Percentiles rank a stretch among this genome's conserved stretches.
These are phyloP conservation scores for Melampsora americana DNA, from an alignment of 1,284 basidiomycete species.

Conservation along the genomic window DNA sequence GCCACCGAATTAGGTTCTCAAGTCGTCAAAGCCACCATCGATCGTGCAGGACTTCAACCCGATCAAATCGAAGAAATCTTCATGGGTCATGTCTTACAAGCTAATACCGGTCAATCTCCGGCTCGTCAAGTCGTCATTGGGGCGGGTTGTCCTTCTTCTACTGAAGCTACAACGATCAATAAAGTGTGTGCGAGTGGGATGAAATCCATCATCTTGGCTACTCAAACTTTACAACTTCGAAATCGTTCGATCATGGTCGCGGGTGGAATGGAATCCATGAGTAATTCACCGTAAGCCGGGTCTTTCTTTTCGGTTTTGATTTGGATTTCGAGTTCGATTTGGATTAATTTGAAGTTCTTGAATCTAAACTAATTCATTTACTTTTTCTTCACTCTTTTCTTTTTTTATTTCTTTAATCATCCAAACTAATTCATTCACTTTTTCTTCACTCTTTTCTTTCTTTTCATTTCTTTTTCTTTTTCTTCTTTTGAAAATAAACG, in stretches of 20 bases:
- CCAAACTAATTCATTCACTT: slow-evolving; percentile 6
- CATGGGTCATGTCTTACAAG: slow-evolving; percentile 72
- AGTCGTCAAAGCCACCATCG: slow-evolving; percentile 85
- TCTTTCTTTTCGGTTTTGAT: slow-evolving; percentile 47
- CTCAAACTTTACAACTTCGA: slow-evolving; percentile 57
- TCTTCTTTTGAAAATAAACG: not conserved
- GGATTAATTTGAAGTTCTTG: slow-evolving; percentile 18
- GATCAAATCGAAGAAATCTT: slow-evolving; percentile 85
- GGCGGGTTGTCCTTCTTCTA: slow-evolving; percentile 76
- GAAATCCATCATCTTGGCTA: slow-evolving; percentile 57
- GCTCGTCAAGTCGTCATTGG: slow-evolving; percentile 66
- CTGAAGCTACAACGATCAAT: slow-evolving; percentile 98
- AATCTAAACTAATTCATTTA: slow-evolving; percentile 33
- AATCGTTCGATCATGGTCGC: slow-evolving; percentile 56
- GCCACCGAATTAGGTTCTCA: slow-evolving; percentile 84
- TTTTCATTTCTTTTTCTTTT: slow-evolving; percentile 44
- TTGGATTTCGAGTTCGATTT: too few species aligned
- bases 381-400: slow-evolving; percentile 45
- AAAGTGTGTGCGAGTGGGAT: slow-evolving; percentile 60
- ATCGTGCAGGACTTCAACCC: slow-evolving; percentile 74
- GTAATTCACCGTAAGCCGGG: slow-evolving; percentile 54
- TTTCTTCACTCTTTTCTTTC: slow-evolving; percentile 19
- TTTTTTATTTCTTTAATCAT: slow-evolving; percentile 10
- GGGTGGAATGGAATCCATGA: slow-evolving; percentile 59
- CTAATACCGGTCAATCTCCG: slow-evolving; percentile 56